These are phyloP conservation scores for Pyricularia sp. DNA, from an alignment of 2,329 filamentous ascomycete genomes.

Conservation along the genomic window DNA sequence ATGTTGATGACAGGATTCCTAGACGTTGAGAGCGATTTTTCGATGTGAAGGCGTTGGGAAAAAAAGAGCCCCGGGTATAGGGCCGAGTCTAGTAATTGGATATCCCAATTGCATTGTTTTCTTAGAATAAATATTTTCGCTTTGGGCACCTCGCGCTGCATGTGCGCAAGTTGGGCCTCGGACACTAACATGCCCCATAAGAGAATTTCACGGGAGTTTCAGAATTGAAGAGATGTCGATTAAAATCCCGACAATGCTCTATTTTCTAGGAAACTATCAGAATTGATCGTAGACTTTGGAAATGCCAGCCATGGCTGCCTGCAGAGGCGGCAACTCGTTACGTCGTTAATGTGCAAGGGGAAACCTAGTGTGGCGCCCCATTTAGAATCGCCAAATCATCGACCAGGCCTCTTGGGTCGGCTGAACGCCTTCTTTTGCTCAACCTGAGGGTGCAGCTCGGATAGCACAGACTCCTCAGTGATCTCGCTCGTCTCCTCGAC, in stretches of 20 bases:
- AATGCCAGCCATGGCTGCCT: neutral
- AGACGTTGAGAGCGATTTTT: neutral
- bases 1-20: neutral
- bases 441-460: constrained; percentile 55
- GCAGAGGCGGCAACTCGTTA: neutral
- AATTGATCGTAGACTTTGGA: neutral
- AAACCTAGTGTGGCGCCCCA: neutral
- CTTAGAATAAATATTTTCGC: neutral
- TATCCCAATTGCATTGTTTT: neutral
- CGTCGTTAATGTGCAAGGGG: neutral
- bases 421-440: constrained; percentile 57
- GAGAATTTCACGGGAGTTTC: neutral
- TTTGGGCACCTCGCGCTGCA: neutral
- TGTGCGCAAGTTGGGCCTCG: neutral
- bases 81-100: neutral
- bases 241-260: neutral
- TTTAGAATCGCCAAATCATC: constrained; percentile 21
- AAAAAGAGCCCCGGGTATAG: too few relatives aligned
- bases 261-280: neutral
- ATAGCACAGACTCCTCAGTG: constrained; percentile 49
- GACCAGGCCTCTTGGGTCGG: constrained; percentile 66
- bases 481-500: constrained; percentile 57
- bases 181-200: neutral
- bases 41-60: neutral
- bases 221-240: neutral